Evolutionary conservation across 2,329 filamentous ascomycete genomes (phyloP), one percentile per base, ranked within the genome.

Genomic region (Leptographium radiaticola): DNA sequence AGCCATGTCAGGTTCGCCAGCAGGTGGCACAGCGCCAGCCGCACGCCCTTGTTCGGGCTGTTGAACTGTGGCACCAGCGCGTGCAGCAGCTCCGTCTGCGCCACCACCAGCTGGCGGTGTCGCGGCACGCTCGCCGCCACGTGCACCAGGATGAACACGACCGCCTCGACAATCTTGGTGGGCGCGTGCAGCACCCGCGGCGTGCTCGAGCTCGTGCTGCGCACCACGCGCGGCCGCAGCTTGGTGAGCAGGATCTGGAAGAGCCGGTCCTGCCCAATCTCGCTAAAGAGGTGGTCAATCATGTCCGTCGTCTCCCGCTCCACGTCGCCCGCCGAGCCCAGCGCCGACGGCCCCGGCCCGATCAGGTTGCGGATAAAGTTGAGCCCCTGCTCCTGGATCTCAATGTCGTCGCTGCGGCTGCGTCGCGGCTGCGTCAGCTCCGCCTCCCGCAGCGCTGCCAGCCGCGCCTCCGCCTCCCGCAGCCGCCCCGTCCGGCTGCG

Each of bases 361-460:
- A 96, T 87, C 36, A 97, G 74, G 67, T 98, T 98, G 53, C 91
- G 80, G 58, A 98, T 81, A 61, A 97, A 85, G 61, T 94, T 86
- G 18, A 97, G 78, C 0, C 85, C 87, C 68, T 97, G 90, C 65
- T 95, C 89, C 68, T 97, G 91, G 33, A 96, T 86, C 2, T 84
- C 83, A 40, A 90, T 75, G 59, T 94, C 87, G 59, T 95, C 86
- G 59, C 83, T 83, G 52, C 84, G 79, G 18, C 84, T 81, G 63
- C 83, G 83, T 34, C 82, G 76, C 30, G 76, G 73, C 25, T 83
- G 79, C 57, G 86, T 84, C 47, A 83, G 70, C 63, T 93, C 87
- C 15, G 77, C 74, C 51, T 87, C 83, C 55, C 82, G 76, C 13
- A 83, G 67, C 7, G 67, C 66, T 18, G 70, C 66, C 40, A 83